These are phyloP conservation scores for Phoma sp. DNA, from an alignment of 2,329 filamentous ascomycete genomes.

Conservation along the genomic window DNA sequence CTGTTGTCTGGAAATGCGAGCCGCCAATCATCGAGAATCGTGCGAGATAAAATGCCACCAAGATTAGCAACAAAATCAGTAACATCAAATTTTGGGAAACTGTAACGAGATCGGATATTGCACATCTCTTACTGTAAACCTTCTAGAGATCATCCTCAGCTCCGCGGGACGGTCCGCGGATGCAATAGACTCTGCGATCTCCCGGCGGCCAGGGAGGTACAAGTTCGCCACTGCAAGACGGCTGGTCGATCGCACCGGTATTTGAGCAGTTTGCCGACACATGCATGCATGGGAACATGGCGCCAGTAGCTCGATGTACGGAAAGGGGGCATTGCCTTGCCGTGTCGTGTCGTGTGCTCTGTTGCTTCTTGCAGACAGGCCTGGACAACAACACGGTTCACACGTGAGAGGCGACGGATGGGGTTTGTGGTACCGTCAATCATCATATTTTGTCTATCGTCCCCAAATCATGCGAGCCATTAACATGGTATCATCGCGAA, in stretches of 20 bases:
- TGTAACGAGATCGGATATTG: not conserved
- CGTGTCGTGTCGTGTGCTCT: not conserved
- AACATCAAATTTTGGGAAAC: too few relatives aligned
- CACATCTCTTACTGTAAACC: not conserved
- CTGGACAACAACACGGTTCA: too few relatives aligned
- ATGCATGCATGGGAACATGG: not conserved
- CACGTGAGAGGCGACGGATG: not conserved
- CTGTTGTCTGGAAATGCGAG: too few relatives aligned
- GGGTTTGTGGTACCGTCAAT: constrained; percentile 1
- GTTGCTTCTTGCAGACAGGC: not conserved
- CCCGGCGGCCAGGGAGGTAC: not conserved
- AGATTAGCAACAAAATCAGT: too few relatives aligned
- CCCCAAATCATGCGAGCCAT: constrained; percentile 25
- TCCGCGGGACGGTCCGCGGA: constrained; percentile 4
- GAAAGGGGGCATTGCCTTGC: not conserved
- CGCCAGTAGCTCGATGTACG: not conserved
- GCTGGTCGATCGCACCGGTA: not conserved
- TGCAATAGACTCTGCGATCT: not conserved
- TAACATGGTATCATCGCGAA: constrained; percentile 32
- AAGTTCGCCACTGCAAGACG: not conserved
- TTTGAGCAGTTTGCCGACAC: not conserved
- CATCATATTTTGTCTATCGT: constrained; percentile 30
- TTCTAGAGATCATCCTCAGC: not conserved
- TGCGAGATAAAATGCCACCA: too few relatives aligned
- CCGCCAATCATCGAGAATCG: not conserved